phyloP scores from a whole-genome alignment of 495 filamentous ascomycete species.

The Tuber microsphaerosporum region DNA sequence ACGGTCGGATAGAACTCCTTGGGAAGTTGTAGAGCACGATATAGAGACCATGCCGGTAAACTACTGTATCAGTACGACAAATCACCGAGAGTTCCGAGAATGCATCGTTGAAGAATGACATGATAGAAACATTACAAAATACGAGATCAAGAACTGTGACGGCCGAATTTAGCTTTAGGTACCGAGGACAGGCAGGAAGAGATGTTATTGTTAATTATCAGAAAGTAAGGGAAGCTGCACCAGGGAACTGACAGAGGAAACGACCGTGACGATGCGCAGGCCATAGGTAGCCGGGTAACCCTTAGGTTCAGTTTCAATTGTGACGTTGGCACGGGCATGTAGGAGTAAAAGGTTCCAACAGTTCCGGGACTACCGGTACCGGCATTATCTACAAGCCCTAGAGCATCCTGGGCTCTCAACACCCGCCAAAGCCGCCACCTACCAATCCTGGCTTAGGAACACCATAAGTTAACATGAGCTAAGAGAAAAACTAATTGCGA shows the following conservation, averaged over 20 bases:
- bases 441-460: neutral
- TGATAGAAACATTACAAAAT: neutral
- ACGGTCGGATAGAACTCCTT: no score
- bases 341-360: neutral
- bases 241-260: neutral
- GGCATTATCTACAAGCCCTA: neutral
- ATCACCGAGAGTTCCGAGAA: neutral
- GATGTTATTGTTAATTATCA: neutral
- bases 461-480: neutral
- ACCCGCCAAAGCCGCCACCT: neutral
- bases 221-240: neutral
- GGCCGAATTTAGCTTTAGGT: neutral
- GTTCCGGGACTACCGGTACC: neutral
- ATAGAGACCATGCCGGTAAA: no score
- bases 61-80: no score
- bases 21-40: no score
- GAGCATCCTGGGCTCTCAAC: neutral
- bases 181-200: neutral
- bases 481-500: neutral
- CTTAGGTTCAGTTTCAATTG: neutral
- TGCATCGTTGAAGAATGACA: neutral
- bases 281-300: neutral
- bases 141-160: neutral
- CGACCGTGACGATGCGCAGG: neutral
- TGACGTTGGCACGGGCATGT: neutral